These are phyloP conservation scores for Artemisia argyi DNA, from an alignment of 129 eudicot genomes.

Conservation along the genomic window DNA sequence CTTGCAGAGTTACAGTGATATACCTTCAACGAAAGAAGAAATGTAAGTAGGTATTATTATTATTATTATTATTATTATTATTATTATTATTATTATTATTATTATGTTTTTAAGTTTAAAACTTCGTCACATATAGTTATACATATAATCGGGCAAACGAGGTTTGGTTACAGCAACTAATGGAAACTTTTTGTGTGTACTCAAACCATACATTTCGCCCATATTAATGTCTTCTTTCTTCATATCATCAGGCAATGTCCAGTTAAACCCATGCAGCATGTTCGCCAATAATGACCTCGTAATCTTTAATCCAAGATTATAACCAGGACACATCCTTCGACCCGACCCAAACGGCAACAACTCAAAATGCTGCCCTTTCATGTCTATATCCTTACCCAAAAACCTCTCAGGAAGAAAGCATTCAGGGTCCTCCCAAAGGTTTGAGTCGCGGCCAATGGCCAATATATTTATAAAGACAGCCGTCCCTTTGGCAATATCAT, in stretches of 20 bases:
- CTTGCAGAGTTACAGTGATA: too few species aligned
- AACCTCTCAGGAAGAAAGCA: conserved; percentile 43
- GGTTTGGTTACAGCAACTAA: conserved; percentile 29
- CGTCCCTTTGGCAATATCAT: conserved; percentile 39
- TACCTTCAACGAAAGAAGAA: too few species aligned
- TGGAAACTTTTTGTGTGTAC: conserved; percentile 25
- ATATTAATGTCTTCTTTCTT: conserved; percentile 20
- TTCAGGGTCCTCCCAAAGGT: conserved; percentile 33
- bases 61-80: too few species aligned
- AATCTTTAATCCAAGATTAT: conserved; percentile 37
- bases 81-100: too few species aligned
- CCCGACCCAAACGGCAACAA: conserved; percentile 43
- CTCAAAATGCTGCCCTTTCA: conserved; percentile 40
- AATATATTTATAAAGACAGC: conserved; percentile 29
- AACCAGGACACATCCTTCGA: conserved; percentile 42
- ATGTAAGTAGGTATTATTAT: too few species aligned
- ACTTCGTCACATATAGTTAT: not conserved
- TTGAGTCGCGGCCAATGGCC: conserved; percentile 43
- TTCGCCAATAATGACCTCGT: conserved; percentile 22
- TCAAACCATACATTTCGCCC: conserved; percentile 35
- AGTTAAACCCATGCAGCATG: conserved; percentile 35
- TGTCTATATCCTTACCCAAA: conserved; percentile 26
- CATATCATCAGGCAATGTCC: conserved; percentile 18
- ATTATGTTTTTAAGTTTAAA: too few species aligned
- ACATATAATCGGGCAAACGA: conserved; percentile 21